These are phyloP conservation scores for Boletus edulis DNA, from an alignment of 768 basidiomycete species.

Conservation along the genomic window DNA sequence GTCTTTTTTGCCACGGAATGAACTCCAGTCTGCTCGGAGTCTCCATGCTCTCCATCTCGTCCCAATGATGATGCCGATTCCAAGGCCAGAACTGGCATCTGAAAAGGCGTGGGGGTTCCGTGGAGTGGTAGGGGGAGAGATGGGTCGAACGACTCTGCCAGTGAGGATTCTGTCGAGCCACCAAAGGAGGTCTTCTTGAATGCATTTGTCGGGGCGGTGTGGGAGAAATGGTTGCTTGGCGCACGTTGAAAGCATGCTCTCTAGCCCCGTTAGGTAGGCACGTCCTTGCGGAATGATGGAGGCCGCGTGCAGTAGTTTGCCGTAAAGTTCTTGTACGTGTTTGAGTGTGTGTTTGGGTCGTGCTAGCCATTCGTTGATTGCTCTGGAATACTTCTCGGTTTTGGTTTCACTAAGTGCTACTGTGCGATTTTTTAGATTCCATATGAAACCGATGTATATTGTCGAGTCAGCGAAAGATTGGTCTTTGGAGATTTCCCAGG, in stretches of 20 bases:
- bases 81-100: no score
- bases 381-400: background rate
- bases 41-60: no score
- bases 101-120: no score
- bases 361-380: background rate
- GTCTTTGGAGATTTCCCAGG: conserved; percentile 10
- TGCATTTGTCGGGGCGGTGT: background rate
- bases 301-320: conserved; percentile 9
- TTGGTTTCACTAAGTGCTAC: no score
- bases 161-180: no score
- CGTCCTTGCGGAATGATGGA: conserved; percentile 28
- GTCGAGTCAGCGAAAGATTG: background rate
- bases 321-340: conserved; percentile 2
- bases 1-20: background rate
- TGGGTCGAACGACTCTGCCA: no score
- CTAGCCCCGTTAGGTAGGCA: conserved; percentile 35
- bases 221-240: conserved; percentile 33
- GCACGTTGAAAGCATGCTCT: no score
- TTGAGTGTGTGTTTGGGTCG: background rate
- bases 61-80: no score
- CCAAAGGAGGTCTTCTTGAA: background rate
- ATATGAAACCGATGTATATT: background rate
- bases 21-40: no score
- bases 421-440: background rate
- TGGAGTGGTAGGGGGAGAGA: no score